Evolutionary conservation across 768 basidiomycete genomes (phyloP).

Genomic region (Kondoa malvinella): DNA sequence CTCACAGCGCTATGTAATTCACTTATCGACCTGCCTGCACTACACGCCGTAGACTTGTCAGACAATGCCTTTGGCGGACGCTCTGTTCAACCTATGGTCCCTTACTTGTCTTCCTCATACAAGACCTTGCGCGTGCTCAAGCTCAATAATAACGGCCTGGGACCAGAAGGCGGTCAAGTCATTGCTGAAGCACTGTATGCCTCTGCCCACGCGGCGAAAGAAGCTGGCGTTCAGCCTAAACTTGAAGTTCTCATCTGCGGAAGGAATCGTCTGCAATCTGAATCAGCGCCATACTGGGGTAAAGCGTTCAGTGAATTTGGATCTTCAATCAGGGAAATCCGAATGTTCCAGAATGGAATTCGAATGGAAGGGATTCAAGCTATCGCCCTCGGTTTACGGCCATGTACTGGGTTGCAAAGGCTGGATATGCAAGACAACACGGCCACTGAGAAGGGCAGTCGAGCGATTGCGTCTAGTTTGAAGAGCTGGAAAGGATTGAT

Average conservation of each 20-base stretch:
- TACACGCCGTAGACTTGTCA: conserved; percentile 73
- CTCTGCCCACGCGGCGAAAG: conserved; percentile 52
- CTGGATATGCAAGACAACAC: conserved; percentile 79
- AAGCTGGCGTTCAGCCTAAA: conserved; percentile 51
- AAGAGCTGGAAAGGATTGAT: conserved; percentile 48
- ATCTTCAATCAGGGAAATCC: conserved; percentile 54
- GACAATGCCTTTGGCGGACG: conserved; percentile 96
- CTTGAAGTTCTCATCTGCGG: conserved; percentile 74
- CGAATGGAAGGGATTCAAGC: conserved; percentile 72
- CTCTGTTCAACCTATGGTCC: conserved; percentile 82
- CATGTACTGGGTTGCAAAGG: conserved; percentile 48
- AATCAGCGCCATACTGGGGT: conserved; percentile 65
- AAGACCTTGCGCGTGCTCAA: conserved; percentile 65
- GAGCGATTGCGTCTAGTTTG: conserved; percentile 48
- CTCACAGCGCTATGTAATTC: conserved; percentile 76
- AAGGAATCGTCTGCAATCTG: conserved; percentile 86
- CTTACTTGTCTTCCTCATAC: conserved; percentile 55
- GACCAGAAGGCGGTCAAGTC: conserved; percentile 66
- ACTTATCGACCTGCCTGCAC: conserved; percentile 57
- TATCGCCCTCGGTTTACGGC: conserved; percentile 55
- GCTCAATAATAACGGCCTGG: conserved; percentile 92
- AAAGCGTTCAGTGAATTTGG: conserved; percentile 72
- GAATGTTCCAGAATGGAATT: conserved; percentile 97
- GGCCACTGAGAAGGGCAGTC: conserved; percentile 40
- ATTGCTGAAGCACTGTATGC: conserved; percentile 67